A percentile compares a stretch with the other conserved stretches of the same genome.
phyloP scores from a whole-genome alignment of 805 yeast species.

The Wickerhamiella occidentalis region DNA sequence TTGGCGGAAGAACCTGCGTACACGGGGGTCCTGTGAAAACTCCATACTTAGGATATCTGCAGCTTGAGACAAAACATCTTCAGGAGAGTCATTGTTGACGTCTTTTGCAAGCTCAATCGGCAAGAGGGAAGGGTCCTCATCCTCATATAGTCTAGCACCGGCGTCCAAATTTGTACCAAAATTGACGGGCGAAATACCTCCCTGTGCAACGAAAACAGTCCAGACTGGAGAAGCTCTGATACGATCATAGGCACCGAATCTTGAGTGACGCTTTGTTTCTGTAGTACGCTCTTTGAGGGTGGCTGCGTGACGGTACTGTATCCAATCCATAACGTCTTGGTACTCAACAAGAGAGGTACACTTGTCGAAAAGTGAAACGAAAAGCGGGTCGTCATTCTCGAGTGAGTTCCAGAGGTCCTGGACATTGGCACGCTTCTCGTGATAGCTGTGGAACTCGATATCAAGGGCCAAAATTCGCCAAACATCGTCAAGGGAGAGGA shows the following conservation, averaged over 20 bases:
- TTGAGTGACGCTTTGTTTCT: constrained; percentile 31
- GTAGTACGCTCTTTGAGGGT: constrained; percentile 39
- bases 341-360: constrained; percentile 61
- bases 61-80: constrained; percentile 57
- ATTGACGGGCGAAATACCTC: constrained; percentile 56
- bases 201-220: constrained; percentile 55
- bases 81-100: constrained; percentile 31
- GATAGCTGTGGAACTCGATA: constrained; percentile 73
- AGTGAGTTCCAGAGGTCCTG: constrained; percentile 47
- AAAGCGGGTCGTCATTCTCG: constrained; percentile 15
- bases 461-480: constrained; percentile 87
- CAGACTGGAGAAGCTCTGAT: constrained; percentile 53
- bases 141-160: constrained; percentile 53
- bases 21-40: constrained; percentile 64
- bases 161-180: constrained; percentile 72
- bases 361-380: constrained; percentile 41
- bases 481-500: constrained; percentile 60
- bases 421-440: constrained; percentile 58
- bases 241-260: constrained; percentile 32
- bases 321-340: constrained; percentile 77
- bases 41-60: constrained; percentile 69
- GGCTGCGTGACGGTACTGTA: constrained; percentile 59
- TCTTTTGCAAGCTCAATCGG: constrained; percentile 41
- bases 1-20: constrained; percentile 55
- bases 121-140: constrained; percentile 50